These are phyloP conservation scores for Ceriops decandra DNA, from an alignment of 345 rosid genomes.

Conservation along the genomic window DNA sequence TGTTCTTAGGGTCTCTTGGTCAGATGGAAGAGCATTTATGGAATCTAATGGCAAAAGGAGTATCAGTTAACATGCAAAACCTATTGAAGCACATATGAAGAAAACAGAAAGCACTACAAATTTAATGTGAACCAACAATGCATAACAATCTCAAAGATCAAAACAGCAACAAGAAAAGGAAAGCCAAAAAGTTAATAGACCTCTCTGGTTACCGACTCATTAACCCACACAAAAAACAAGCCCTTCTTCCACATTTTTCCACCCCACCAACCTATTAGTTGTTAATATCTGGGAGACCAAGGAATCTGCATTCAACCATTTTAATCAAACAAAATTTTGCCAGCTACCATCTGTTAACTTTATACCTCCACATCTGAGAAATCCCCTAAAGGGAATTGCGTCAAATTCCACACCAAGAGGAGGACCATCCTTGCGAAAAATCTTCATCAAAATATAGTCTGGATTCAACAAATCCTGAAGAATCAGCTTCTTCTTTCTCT, in stretches of 20 bases:
- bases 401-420: conserved; percentile 71
- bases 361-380: conserved; percentile 27
- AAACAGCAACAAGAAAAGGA: neutral
- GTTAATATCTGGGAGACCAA: too few relatives aligned
- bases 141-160: conserved; percentile 2
- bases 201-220: neutral
- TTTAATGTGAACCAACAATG: neutral
- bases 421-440: conserved; percentile 97
- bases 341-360: neutral
- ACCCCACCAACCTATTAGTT: neutral
- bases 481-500: conserved; percentile 23
- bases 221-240: neutral
- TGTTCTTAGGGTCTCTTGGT: conserved; percentile 38
- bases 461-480: conserved; percentile 56
- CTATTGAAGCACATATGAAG: neutral
- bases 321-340: neutral
- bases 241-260: neutral
- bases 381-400: conserved; percentile 43
- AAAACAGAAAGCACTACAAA: neutral
- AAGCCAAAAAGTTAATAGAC: neutral
- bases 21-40: conserved; percentile 26
- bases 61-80: neutral
- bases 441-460: conserved; percentile 53
- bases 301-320: neutral
- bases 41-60: conserved; percentile 40